Evolutionary conservation across 2,329 filamentous ascomycete genomes (phyloP).

Genomic region (Sporothrix luriei): DNA sequence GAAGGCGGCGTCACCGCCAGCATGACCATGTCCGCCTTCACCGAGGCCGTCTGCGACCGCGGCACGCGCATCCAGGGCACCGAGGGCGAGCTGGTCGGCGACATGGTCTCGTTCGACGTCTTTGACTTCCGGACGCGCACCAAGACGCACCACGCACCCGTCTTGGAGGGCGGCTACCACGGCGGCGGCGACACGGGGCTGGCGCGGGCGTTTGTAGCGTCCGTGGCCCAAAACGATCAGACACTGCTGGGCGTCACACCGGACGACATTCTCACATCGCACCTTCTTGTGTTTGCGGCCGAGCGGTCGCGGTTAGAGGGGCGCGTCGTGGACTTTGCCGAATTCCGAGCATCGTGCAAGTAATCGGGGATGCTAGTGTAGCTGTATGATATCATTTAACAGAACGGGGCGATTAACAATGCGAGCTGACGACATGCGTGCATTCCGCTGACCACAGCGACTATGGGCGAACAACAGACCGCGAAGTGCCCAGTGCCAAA

Average conservation of each 20-base stretch:
- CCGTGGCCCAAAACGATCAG: background rate
- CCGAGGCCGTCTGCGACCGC: slow-evolving; percentile 17
- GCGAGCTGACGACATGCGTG: background rate
- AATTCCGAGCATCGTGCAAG: slow-evolving; percentile 14
- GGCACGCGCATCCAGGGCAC: slow-evolving; percentile 23
- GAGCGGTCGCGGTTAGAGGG: slow-evolving; percentile 18
- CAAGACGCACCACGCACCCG: slow-evolving; percentile 5
- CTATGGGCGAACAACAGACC: background rate
- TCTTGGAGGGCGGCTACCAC: slow-evolving; percentile 6
- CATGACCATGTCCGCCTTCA: slow-evolving; percentile 24
- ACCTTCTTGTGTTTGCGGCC: slow-evolving; percentile 10
- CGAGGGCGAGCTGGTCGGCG: slow-evolving; percentile 11
- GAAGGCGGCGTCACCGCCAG: slow-evolving; percentile 14
- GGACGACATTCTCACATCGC: slow-evolving; percentile 12
- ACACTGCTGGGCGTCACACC: slow-evolving; percentile 12
- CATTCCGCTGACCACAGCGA: background rate
- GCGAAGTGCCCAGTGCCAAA: background rate
- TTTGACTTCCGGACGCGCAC: slow-evolving; percentile 16
- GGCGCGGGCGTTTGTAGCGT: slow-evolving; percentile 6
- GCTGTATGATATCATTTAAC: background rate
- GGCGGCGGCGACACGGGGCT: slow-evolving; percentile 20
- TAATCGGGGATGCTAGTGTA: background rate
- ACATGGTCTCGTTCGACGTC: slow-evolving; percentile 19
- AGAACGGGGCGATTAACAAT: background rate
- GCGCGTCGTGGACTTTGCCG: slow-evolving; percentile 15